phyloP scores from a whole-genome alignment of 106 monocot genomes.

The Allium sativum region DNA sequence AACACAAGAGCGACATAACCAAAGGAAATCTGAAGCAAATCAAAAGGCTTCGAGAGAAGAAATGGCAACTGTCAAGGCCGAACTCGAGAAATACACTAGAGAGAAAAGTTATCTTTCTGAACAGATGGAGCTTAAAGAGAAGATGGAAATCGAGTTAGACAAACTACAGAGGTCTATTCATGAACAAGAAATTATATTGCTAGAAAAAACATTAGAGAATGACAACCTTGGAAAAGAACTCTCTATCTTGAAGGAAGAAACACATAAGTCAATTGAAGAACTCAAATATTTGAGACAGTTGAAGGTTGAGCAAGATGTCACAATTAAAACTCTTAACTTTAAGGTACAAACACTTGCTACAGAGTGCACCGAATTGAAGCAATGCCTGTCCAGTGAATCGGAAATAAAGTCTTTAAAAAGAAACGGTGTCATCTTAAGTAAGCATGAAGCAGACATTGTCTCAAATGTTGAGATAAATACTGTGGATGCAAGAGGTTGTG shows the following conservation, averaged over 20 bases:
- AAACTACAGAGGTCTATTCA: slow-evolving; percentile 8
- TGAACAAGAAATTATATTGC: slow-evolving; percentile 22
- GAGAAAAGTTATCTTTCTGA: slow-evolving; percentile 35
- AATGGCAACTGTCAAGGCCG: slow-evolving; percentile 29
- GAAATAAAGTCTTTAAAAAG: slow-evolving; percentile 41
- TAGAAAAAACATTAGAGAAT: slow-evolving; percentile 24
- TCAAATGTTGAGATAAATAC: slow-evolving; percentile 15
- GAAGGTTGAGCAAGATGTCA: slow-evolving; percentile 36
- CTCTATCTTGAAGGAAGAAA: slow-evolving; percentile 28
- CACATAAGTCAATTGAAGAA: slow-evolving; percentile 25
- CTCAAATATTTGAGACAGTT: slow-evolving; percentile 14
- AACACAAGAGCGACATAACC: slow-evolving; percentile 40
- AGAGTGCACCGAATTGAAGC: slow-evolving; percentile 32
- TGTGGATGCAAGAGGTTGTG: slow-evolving; percentile 13
- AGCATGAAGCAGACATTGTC: slow-evolving; percentile 25
- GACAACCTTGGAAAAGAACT: slow-evolving; percentile 26
- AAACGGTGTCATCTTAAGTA: slow-evolving; percentile 16
- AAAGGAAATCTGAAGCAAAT: slow-evolving; percentile 30
- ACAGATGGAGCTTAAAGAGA: slow-evolving; percentile 26
- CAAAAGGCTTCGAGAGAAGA: slow-evolving; percentile 41
- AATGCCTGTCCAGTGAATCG: slow-evolving; percentile 26
- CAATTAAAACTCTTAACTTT: slow-evolving; percentile 22
- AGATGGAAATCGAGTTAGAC: slow-evolving; percentile 26
- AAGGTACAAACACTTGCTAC: slow-evolving; percentile 24
- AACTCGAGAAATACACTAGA: slow-evolving; percentile 29